These are phyloP conservation scores for Diaporthe citri DNA, from an alignment of 2,329 filamentous ascomycete genomes.

Conservation along the genomic window DNA sequence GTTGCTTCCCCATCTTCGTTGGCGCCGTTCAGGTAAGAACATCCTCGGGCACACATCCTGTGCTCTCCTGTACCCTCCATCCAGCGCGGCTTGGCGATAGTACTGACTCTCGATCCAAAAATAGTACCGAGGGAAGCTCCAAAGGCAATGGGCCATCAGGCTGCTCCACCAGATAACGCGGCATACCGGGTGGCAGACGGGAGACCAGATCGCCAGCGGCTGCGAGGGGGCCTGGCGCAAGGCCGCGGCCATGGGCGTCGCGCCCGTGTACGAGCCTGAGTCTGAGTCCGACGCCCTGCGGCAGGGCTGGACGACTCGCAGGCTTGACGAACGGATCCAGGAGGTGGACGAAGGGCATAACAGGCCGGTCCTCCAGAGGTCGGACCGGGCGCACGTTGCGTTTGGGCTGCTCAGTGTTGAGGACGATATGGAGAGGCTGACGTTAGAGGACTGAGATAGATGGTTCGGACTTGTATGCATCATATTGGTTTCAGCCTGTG, in stretches of 20 bases:
- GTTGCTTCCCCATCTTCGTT: constrained; percentile 86
- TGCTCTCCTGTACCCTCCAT: neutral
- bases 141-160: constrained; percentile 83
- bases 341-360: constrained; percentile 57
- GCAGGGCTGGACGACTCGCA: constrained; percentile 59
- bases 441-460: constrained; percentile 56
- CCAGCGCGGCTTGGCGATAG: neutral
- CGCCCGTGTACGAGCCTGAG: constrained; percentile 75
- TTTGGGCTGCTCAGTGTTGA: constrained; percentile 85
- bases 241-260: constrained; percentile 78
- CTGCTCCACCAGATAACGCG: constrained; percentile 81
- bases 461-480: neutral
- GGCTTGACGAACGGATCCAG: constrained; percentile 65
- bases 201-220: constrained; percentile 82
- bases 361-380: constrained; percentile 70
- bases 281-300: constrained; percentile 48
- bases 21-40: constrained; percentile 77
- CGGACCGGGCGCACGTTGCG: constrained; percentile 78
- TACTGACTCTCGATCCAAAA: constrained; percentile 9
- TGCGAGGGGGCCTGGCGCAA: constrained; percentile 89
- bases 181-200: constrained; percentile 89
- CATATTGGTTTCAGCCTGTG: neutral
- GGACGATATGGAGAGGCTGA: constrained; percentile 76
- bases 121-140: constrained; percentile 77
- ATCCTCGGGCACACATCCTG: neutral